These are phyloP conservation scores for Fraxinus anomala DNA, from an alignment of 257 asterid genomes.

Conservation along the genomic window DNA sequence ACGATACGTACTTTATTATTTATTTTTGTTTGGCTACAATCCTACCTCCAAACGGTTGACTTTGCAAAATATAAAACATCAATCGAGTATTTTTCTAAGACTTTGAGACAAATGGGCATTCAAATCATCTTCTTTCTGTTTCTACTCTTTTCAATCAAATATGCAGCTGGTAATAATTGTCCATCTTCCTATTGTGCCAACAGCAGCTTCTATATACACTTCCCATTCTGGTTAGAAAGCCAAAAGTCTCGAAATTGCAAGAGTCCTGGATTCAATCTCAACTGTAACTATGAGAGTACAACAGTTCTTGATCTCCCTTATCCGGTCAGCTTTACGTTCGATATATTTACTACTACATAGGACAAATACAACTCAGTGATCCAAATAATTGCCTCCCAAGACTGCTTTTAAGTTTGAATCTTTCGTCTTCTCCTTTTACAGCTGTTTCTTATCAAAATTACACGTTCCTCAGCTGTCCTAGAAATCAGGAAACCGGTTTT, in stretches of 20 bases:
- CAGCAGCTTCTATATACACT: background rate
- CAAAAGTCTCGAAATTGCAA: background rate
- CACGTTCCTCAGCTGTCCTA: conserved; percentile 66
- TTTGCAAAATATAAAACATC: background rate
- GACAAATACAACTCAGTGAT: conserved; percentile 57
- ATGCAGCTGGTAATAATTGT: background rate
- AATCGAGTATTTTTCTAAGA: background rate
- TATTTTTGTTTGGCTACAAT: no score
- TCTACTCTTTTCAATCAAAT: background rate
- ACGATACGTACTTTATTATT: background rate
- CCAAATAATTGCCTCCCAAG: conserved; percentile 57
- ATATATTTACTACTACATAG: conserved; percentile 47
- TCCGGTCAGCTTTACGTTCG: conserved; percentile 60
- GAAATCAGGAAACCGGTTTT: background rate
- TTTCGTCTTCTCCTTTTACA: conserved; percentile 53
- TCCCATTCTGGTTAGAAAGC: background rate
- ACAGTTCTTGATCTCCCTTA: conserved; percentile 45
- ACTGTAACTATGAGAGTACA: background rate
- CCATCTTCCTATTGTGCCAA: background rate
- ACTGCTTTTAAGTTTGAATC: conserved; percentile 46
- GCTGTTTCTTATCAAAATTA: conserved; percentile 36
- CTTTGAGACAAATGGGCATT: background rate
- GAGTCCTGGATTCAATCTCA: background rate
- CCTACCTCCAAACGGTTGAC: background rate
- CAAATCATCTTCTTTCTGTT: background rate